phyloP scores from a whole-genome alignment of 106 monocot species.

The Dendrobium huoshanense region DNA sequence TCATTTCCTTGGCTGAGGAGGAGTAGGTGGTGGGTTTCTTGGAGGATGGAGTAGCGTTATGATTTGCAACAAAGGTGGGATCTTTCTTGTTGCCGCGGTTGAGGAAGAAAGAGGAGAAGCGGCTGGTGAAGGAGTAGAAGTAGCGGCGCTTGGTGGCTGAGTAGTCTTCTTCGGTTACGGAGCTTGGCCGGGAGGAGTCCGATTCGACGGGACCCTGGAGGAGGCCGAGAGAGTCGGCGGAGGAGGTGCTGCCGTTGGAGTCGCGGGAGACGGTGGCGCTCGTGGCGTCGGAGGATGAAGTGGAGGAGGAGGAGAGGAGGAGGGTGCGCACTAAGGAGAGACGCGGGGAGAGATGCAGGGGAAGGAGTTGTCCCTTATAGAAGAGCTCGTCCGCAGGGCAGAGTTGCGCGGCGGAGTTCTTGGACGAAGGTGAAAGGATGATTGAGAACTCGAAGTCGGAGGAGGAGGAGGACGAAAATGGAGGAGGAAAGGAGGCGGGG shows the following conservation, averaged over 20 bases:
- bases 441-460: constrained; percentile 71
- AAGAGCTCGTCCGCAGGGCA: constrained; percentile 88
- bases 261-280: neutral
- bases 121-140: constrained; percentile 64
- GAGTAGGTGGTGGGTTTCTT: constrained; percentile 8
- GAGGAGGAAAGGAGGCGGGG: neutral
- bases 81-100: constrained; percentile 50
- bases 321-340: constrained; percentile 50
- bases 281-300: neutral
- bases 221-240: neutral
- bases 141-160: constrained; percentile 27
- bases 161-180: constrained; percentile 53
- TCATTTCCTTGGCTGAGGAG: constrained; percentile 53
- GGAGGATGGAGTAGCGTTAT: constrained; percentile 4
- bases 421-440: constrained; percentile 8
- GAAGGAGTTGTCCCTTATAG: constrained; percentile 81
- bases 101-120: constrained; percentile 81
- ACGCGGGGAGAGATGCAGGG: constrained; percentile 54
- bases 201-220: constrained; percentile 22
- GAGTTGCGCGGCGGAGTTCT: constrained; percentile 11
- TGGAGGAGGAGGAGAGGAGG: constrained; percentile 21
- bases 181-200: constrained; percentile 76
- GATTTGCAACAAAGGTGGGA: constrained; percentile 1
- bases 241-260: constrained; percentile 9
- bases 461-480: constrained; percentile 7